Conservation (phyloP, 2,329 filamentous ascomycete species). For the Ceratocystis colombiana region DNA sequence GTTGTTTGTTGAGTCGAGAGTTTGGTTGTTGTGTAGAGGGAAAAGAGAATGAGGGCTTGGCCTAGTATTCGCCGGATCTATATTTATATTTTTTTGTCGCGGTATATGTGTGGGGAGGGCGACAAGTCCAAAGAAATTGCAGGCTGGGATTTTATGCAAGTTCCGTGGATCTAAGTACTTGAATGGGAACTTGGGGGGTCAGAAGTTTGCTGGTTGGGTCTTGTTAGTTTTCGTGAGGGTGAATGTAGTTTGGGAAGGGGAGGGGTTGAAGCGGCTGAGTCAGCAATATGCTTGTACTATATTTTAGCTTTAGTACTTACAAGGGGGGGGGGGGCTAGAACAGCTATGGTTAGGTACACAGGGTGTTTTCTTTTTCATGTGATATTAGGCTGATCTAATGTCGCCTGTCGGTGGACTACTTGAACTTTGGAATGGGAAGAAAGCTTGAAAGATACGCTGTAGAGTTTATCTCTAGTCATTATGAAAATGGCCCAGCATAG, state of each 20-base stretch:
- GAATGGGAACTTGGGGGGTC: neutral
- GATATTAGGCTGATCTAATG: neutral
- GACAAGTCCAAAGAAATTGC: neutral
- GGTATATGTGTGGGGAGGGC: neutral
- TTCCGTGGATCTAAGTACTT: neutral
- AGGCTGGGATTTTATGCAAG: neutral
- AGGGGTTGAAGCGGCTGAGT: conserved; percentile 11
- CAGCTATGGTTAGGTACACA: neutral
- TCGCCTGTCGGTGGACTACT: neutral
- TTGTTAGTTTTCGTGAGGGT: neutral
- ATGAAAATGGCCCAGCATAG: neutral
- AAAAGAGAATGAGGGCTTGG: neutral
- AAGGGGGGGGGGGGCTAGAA: neutral
- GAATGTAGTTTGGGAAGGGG: conserved; percentile 6
- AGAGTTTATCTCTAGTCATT: neutral
- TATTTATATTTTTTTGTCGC: neutral
- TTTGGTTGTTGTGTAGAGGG: neutral
- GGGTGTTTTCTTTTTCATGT: neutral
- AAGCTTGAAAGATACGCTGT: neutral
- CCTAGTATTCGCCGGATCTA: neutral
- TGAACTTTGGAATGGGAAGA: neutral
- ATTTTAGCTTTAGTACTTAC: neutral
- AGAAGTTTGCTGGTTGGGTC: neutral
- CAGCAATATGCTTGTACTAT: neutral
- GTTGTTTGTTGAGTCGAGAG: neutral